These are phyloP conservation scores for Vitis hybrid DNA, from an alignment of 177 flowering plant species.

Conservation along the genomic window DNA sequence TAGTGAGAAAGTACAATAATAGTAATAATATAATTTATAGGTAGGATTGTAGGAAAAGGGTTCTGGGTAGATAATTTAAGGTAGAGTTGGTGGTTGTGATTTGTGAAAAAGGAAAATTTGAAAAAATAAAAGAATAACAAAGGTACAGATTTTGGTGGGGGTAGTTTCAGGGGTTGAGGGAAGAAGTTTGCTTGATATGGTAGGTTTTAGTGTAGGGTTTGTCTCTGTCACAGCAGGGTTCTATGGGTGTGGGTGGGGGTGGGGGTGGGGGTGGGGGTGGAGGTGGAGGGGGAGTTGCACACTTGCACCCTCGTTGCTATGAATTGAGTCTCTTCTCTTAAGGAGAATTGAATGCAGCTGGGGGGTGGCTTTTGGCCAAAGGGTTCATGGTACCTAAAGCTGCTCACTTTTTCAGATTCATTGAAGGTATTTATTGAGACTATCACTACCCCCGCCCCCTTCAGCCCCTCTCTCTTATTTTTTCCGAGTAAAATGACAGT, in stretches of 20 bases:
- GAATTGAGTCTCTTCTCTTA: slow-evolving; percentile 24
- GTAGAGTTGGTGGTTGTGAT: no score
- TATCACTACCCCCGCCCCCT: slow-evolving; percentile 15
- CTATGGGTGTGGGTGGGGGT: not conserved
- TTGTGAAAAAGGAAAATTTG: no score
- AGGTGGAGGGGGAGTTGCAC: not conserved
- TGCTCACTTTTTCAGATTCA: slow-evolving; percentile 42
- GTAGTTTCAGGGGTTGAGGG: not conserved
- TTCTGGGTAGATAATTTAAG: no score
- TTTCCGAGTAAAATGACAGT: no score
- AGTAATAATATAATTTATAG: no score
- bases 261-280: no score
- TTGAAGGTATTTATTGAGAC: slow-evolving; percentile 32
- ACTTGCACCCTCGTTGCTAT: slow-evolving; percentile 14
- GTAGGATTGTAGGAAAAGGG: no score
- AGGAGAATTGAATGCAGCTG: slow-evolving; percentile 47
- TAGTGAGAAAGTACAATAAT: no score
- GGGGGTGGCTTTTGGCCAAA: slow-evolving; percentile 25
- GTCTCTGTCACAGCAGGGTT: slow-evolving; percentile 5
- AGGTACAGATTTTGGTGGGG: not conserved
- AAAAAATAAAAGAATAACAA: no score
- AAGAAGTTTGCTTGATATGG: not conserved
- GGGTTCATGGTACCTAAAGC: slow-evolving; percentile 52
- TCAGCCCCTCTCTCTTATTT: slow-evolving; percentile 3
- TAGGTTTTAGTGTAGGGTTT: slow-evolving; percentile 3